Evolutionary conservation across 2,329 filamentous ascomycete species (phyloP).

Genomic region (Stachybotrys elegans): DNA sequence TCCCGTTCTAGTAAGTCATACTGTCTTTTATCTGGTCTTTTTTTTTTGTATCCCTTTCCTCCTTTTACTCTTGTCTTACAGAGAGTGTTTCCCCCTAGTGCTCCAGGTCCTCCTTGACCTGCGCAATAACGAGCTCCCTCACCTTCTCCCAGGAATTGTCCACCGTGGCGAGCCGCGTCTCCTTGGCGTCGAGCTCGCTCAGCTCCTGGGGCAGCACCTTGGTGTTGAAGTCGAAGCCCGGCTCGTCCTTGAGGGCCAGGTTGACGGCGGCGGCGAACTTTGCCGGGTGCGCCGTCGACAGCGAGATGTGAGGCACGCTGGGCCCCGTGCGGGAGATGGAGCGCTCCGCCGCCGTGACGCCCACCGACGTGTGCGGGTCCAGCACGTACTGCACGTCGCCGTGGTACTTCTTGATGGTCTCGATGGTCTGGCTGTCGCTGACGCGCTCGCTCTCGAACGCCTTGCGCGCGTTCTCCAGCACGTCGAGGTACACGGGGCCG

Average conservation of each 20-base stretch:
- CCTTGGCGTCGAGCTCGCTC: constrained; percentile 68
- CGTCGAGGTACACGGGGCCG: constrained; percentile 64
- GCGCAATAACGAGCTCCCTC: constrained; percentile 66
- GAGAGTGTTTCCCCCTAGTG: neutral
- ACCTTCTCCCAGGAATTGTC: constrained; percentile 71
- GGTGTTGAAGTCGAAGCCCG: constrained; percentile 69
- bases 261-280: constrained; percentile 90
- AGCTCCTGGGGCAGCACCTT: constrained; percentile 80
- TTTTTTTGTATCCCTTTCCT: no score
- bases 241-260: constrained; percentile 63
- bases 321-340: constrained; percentile 53
- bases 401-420: constrained; percentile 55
- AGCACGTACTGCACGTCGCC: constrained; percentile 69
- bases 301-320: constrained; percentile 66
- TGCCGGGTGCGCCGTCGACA: constrained; percentile 91
- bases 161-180: constrained; percentile 67
- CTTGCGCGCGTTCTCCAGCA: constrained; percentile 64
- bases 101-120: constrained; percentile 62
- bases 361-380: constrained; percentile 89
- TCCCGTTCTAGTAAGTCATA: no score
- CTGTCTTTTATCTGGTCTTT: no score
- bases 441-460: constrained; percentile 80
- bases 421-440: constrained; percentile 61
- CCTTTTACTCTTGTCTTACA: no score
- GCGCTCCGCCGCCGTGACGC: constrained; percentile 69